Percentiles rank a stretch among this genome's conserved stretches.
Evolutionary conservation across 1,284 basidiomycete genomes (phyloP).

Genomic region (Apiotrichum brassicae): DNA sequence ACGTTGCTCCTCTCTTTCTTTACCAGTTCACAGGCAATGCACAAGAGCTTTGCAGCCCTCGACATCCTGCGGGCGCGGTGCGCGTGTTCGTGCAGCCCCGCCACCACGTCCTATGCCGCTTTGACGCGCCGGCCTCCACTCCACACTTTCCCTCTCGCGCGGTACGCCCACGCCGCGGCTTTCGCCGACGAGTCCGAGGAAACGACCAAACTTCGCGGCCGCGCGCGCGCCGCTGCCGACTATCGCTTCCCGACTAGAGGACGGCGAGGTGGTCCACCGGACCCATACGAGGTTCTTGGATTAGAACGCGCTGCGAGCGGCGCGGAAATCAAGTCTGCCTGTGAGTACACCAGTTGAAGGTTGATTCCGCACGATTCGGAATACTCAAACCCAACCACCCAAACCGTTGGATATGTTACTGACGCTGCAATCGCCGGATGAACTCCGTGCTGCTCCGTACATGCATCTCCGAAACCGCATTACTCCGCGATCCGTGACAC

Average conservation of each 20-base stretch:
- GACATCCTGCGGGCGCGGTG: conserved; percentile 2
- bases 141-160: too few relatives aligned
- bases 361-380: conserved; percentile 2
- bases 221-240: neutral
- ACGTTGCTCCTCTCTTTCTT: neutral
- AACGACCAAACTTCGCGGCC: neutral
- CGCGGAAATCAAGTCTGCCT: conserved; percentile 39
- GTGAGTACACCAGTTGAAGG: conserved; percentile 23
- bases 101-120: neutral
- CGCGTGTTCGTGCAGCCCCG: neutral
- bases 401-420: too few relatives aligned
- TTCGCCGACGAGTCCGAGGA: neutral
- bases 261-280: conserved; percentile 28
- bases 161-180: conserved; percentile 6
- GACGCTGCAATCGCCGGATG: too few relatives aligned
- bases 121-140: too few relatives aligned
- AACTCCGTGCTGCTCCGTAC: too few relatives aligned
- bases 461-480: too few relatives aligned
- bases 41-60: conserved; percentile 1
- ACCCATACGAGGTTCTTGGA: conserved; percentile 43
- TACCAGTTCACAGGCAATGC: too few relatives aligned
- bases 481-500: too few relatives aligned
- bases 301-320: conserved; percentile 29
- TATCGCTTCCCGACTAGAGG: conserved; percentile 35
- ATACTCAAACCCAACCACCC: neutral